Evolutionary conservation across 2,329 filamentous ascomycete genomes (phyloP).

Genomic region (Ascochyta pisi): DNA sequence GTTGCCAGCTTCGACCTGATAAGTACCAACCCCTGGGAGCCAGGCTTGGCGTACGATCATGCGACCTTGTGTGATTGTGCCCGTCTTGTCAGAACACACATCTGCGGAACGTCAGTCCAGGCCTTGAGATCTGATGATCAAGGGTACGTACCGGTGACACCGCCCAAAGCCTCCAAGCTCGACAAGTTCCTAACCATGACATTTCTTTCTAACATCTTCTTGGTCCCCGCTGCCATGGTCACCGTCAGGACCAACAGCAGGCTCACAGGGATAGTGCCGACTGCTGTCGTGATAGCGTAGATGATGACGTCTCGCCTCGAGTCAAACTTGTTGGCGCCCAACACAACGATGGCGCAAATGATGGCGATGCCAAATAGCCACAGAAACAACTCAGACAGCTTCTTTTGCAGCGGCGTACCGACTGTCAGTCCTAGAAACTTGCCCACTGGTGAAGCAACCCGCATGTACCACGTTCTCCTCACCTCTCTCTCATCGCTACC

Average conservation of each 20-base stretch:
- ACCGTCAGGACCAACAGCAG: constrained; percentile 46
- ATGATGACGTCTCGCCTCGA: constrained; percentile 46
- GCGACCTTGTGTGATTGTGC: constrained; percentile 43
- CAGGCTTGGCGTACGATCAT: constrained; percentile 45
- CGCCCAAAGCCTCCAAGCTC: constrained; percentile 44
- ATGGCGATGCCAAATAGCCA: constrained; percentile 42
- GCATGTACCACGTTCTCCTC: constrained; percentile 30
- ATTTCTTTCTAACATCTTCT: constrained; percentile 42
- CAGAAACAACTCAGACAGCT: constrained; percentile 37
- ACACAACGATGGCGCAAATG: constrained; percentile 44
- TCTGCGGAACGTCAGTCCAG: constrained; percentile 8
- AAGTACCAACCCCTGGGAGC: constrained; percentile 42
- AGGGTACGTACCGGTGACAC: constrained; percentile 37
- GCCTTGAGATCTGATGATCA: neutral
- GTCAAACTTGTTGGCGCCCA: constrained; percentile 44
- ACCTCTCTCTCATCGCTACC: constrained; percentile 48
- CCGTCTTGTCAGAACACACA: constrained; percentile 47
- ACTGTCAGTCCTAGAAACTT: constrained; percentile 49
- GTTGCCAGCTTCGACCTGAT: constrained; percentile 34
- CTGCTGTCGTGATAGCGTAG: constrained; percentile 44
- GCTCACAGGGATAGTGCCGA: constrained; percentile 45
- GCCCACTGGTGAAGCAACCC: constrained; percentile 37
- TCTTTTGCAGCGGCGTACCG: constrained; percentile 46
- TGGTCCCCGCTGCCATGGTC: constrained; percentile 46
- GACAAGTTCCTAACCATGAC: constrained; percentile 47